Base-by-base conservation (phyloP, 768 basidiomycete genomes). In the Tricholoma matsutake region DNA sequence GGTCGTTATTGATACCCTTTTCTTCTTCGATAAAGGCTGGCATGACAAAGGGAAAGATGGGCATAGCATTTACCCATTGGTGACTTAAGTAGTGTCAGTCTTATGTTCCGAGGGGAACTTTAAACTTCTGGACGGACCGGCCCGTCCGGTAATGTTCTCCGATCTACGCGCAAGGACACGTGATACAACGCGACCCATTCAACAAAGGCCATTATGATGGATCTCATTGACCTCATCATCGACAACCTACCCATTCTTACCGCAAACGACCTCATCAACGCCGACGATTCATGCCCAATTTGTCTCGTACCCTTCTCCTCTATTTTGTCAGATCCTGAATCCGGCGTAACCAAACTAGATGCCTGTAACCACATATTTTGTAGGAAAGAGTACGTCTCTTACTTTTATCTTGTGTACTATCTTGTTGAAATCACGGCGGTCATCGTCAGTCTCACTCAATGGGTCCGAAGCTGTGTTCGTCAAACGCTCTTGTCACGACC, bases 321-420 rank as follows among this genome's bases (percentile, higher is more conserved):
- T 1, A 72, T 86, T 25, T 69, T 85, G 47, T 67, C 72, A n/a
- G 74, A 75, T 20, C 54, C 67, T 10, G 65, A 74, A 13, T 35
- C 64, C 41, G 85, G 85, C 2, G 73, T 89, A 6, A 88, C 87
- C 1, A 86, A 82, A 67, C 73, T 91, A 0, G 69, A 65, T 1
- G 79, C 72, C 3, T 91, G 89, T 66, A 84, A 85, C 0, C 89
- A 91, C 71, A 67, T 86, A 6, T 89, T 91, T 68, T 91, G 88
- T 67, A 74, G 79, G 49, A 78, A 81, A 67, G 88, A 89, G 88
- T 89, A 68, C 54, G 68, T 65, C 2, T 54, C 25, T 31, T 59
- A 9, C 29, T 32, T 6, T 6, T 49, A 6, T 52, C 29, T 53
- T 18, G 35, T 62, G 29, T 32, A n/a, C 16, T 37, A 14, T 18